phyloP scores from a whole-genome alignment of 2,329 filamentous ascomycete species.

The Periconia sp. region DNA sequence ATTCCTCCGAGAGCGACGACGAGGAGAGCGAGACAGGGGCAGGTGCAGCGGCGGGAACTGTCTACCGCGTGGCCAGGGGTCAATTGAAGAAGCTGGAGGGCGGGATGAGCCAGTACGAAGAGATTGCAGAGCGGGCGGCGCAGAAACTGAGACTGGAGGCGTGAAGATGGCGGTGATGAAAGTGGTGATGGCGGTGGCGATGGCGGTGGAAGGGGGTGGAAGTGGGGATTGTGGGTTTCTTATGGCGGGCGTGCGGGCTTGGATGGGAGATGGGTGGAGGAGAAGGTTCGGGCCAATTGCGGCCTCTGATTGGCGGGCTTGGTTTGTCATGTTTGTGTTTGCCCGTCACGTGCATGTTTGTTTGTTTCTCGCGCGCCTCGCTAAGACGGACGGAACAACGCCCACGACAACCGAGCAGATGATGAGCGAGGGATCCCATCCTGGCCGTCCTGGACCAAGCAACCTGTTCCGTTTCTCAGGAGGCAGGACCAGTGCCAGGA shows the following conservation, averaged over 20 bases:
- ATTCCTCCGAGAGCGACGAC: constrained; percentile 43
- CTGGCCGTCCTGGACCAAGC: no score
- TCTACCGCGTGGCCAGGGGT: constrained; percentile 39
- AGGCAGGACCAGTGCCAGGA: no score
- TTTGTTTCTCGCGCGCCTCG: no score
- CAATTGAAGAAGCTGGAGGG: constrained; percentile 37
- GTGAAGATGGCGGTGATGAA: neutral
- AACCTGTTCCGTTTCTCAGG: no score
- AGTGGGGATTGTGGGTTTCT: neutral
- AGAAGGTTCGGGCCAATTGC: neutral
- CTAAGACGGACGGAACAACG: no score
- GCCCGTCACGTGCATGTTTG: no score
- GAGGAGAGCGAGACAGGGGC: constrained; percentile 50
- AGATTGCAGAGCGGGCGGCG: constrained; percentile 35
- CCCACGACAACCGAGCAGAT: no score
- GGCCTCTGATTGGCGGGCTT: neutral
- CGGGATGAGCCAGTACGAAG: constrained; percentile 43
- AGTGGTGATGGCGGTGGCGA: constrained; percentile 1
- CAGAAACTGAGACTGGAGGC: neutral
- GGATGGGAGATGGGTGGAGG: neutral
- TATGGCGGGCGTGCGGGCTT: neutral
- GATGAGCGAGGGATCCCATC: no score
- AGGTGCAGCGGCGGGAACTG: constrained; percentile 40
- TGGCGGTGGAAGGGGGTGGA: neutral
- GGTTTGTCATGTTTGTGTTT: neutral